Evolutionary conservation across 345 rosid genomes (phyloP).

Genomic region (Bruguiera parviflora): DNA sequence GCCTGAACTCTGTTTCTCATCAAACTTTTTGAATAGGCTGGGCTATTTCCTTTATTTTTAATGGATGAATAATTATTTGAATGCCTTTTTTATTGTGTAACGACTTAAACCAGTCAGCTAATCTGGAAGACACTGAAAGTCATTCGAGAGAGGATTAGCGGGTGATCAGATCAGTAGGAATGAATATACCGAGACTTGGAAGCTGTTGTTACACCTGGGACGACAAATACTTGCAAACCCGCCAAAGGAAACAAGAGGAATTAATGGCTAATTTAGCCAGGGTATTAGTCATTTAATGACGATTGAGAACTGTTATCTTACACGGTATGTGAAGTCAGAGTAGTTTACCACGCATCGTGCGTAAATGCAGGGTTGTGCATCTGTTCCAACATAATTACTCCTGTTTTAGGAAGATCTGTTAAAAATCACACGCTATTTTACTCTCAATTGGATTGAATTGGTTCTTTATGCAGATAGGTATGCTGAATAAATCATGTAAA

Average conservation of each 20-base stretch:
- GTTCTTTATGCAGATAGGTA: conserved; percentile 46
- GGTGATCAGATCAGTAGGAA: background rate
- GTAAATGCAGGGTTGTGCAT: background rate
- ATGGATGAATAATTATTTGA: too few relatives aligned
- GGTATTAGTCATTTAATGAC: too few relatives aligned
- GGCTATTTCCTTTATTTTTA: too few relatives aligned
- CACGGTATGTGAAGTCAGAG: too few relatives aligned
- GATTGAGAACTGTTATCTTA: too few relatives aligned
- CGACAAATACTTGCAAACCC: background rate
- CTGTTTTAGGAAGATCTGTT: background rate
- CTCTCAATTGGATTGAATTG: conserved; percentile 2
- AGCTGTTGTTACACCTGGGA: background rate
- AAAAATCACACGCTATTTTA: background rate
- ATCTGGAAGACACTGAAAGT: background rate
- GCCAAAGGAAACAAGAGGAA: too few relatives aligned
- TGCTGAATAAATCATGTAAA: conserved; percentile 55
- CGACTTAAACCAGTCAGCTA: too few relatives aligned
- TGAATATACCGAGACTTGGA: background rate
- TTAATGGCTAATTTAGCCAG: too few relatives aligned
- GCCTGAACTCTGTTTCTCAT: too few relatives aligned
- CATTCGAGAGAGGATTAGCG: background rate
- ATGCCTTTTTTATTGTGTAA: too few relatives aligned
- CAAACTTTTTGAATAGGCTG: too few relatives aligned
- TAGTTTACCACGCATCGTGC: background rate
- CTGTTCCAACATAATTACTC: background rate